These are phyloP conservation scores for Naganishia vishniacii DNA, from an alignment of 768 basidiomycete species.

Conservation along the genomic window DNA sequence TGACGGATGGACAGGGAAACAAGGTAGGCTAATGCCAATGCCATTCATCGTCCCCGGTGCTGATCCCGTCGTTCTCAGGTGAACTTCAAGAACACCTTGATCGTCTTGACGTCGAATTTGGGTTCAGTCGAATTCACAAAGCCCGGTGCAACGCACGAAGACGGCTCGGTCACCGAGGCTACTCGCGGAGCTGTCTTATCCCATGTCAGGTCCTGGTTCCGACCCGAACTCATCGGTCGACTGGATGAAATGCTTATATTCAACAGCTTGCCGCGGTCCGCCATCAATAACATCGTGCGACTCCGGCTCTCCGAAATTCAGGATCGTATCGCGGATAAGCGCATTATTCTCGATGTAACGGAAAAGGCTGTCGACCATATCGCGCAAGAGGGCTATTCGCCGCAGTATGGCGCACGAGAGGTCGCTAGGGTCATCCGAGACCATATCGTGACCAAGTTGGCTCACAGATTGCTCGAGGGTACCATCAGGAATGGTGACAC, in stretches of 20 bases:
- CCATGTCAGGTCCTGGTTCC: constrained; percentile 72
- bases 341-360: constrained; percentile 69
- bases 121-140: constrained; percentile 55
- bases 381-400: constrained; percentile 70
- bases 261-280: constrained; percentile 72
- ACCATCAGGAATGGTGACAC: constrained; percentile 71
- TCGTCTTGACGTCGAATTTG: constrained; percentile 82
- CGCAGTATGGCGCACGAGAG: constrained; percentile 77
- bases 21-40: not conserved
- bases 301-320: constrained; percentile 72
- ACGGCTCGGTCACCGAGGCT: constrained; percentile 62
- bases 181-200: constrained; percentile 66
- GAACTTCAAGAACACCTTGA: constrained; percentile 92
- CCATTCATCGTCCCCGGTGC: not conserved
- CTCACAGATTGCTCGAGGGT: constrained; percentile 70
- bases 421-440: constrained; percentile 80
- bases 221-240: constrained; percentile 83
- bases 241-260: constrained; percentile 65
- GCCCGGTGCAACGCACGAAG: constrained; percentile 57
- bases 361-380: constrained; percentile 63
- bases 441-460: constrained; percentile 74
- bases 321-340: constrained; percentile 58
- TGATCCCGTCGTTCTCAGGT: constrained; percentile 59
- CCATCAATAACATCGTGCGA: constrained; percentile 71
- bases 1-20: constrained; percentile 80